Evolutionary conservation across 176 grass and related monocot genomes (phyloP), one percentile per base, ranked within the genome.

Genomic region (Dendrocalamus sinicus): DNA sequence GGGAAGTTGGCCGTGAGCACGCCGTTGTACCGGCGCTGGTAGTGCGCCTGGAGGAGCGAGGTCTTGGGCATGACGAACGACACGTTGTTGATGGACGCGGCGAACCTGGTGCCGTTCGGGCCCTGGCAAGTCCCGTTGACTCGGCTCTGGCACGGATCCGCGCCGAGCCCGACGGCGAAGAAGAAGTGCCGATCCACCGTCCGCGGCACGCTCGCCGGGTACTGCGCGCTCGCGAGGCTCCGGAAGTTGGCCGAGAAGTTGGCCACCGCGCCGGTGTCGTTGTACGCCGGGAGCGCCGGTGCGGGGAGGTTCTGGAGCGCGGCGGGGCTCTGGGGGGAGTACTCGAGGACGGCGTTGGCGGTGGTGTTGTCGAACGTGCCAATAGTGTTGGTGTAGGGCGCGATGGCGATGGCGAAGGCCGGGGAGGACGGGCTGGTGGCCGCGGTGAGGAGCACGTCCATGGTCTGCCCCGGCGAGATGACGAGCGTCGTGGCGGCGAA

Each of bases 311-410:
- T 23, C 1, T 66, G 23, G 57, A 59, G 26, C 7, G 37, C n/a
- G 12, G 71, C 45, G 54, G 73, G 24, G 3, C 55, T 60, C 39
- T 77, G 77, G 32, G 78, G 76, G 0, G 76, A 26, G 86, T 98
- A 98, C 89, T 93, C 89, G 65, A 98, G 85, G 10, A 89, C 61
- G 86, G 86, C 93, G 40, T 44, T 81, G 17, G 90, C 92, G 5
- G 95, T 95, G 67, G 92, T 86, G 87, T 98, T 98, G 91, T 98
- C 95, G 86, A 93, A 95, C 20, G 95, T 91, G 77, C 87, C 95
- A 1, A 81, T 14, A 0, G 82, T 88, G 62, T 86, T 89, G 59
- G 72, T 88, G 84, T 93, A 97, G 0, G 92, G 92, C 70, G 79
- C 65, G 68, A 82, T 83, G 68, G 82, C 81, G 66, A 97, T 93